Conservation (phyloP, 495 filamentous ascomycete genomes). For the Aspergillus leporis region DNA sequence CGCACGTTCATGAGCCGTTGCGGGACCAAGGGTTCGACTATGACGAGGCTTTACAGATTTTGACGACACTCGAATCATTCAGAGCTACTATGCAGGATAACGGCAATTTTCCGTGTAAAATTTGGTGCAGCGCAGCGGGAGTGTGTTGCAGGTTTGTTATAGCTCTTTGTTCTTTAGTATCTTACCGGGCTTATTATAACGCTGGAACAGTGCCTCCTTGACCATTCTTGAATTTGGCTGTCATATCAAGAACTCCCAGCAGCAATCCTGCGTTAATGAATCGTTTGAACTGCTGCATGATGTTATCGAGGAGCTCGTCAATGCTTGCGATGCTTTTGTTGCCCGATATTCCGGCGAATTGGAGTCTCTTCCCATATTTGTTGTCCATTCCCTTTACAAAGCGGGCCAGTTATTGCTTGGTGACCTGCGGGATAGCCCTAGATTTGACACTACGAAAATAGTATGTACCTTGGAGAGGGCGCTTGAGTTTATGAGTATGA, state of each 20-base stretch:
- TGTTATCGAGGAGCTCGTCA: not conserved
- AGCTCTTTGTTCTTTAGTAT: not conserved
- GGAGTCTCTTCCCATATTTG: not conserved
- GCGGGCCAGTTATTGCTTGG: not conserved
- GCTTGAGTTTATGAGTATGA: not conserved
- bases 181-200: not conserved
- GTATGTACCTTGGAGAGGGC: not conserved
- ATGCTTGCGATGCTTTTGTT: not conserved
- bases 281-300: not conserved
- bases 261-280: not conserved
- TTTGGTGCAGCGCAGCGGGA: not conserved
- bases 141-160: not conserved
- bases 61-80: not conserved
- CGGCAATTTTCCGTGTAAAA: not conserved
- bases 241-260: not conserved
- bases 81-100: not conserved
- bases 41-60: slow-evolving; percentile 4
- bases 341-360: not conserved
- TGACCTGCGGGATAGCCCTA: not conserved
- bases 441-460: not conserved
- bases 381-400: not conserved
- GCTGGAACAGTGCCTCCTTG: not conserved
- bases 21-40: not conserved
- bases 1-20: slow-evolving; percentile 3
- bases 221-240: not conserved